Base-by-base conservation (phyloP, 768 basidiomycete species). In the Boletus insuetus region DNA sequence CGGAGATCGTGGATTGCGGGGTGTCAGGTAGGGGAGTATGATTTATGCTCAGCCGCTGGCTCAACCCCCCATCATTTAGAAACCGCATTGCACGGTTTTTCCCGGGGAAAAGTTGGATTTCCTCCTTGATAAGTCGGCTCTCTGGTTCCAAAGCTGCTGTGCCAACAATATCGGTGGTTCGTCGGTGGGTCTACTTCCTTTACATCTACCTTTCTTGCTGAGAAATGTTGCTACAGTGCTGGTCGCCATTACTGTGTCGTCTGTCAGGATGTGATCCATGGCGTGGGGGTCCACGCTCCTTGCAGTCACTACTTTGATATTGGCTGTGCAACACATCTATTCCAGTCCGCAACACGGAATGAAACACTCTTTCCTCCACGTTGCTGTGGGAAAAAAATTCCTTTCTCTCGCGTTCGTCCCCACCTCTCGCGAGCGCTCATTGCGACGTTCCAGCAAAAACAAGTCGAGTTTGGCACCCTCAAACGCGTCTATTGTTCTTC, bases 301-400 rank as follows among this genome's bases (percentile, higher is more conserved):
- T 77, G 76, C 48, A 65, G 68, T 24, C 73, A 78, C 55, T 58
- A 58, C 53, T 76, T 75, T 51, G 74, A 74, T 49, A 53, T 58
- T 12, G 59, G 2, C n/a, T 78, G 77, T 56, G 11, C 70, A 29
- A 63, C 64, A 4, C 59, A 69, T 35, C 67, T 78, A 45, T 74
- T 76, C 64, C 55, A 69, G 49, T 55, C 66, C 14, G 66, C 75
- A 1, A 69, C 64, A 6, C 58, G 53, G 19, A 77, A 78, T 58
- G 77, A 77, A 54, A 62, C 69, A 1, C 68, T 78, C 29, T 76
- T 67, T 58, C 77, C 76, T 4, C 76, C 77, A 31, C 69, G 70
- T 24, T 77, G 77, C 56, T 77, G 77, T 55, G 58, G 67, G 32
- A 61, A 61, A 31, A 54, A 56, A 9, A 73, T 78, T 20, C 58